Percentiles rank a stretch among this genome's conserved stretches.
phyloP scores from a whole-genome alignment of 1,284 basidiomycete species.

The Limonomyces culmigenus region DNA sequence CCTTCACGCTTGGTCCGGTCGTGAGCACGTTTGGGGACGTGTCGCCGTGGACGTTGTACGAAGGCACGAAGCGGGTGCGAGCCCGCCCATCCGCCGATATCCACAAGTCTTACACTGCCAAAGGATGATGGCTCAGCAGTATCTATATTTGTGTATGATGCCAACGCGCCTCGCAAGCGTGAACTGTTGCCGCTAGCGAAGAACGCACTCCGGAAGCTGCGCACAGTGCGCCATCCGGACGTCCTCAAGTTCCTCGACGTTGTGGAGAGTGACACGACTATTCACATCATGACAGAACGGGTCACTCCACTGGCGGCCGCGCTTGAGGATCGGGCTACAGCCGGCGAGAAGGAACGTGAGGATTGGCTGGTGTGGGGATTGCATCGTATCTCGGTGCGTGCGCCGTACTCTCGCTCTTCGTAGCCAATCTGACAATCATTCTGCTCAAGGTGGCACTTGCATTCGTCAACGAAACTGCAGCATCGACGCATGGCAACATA shows the following conservation, averaged over 20 bases:
- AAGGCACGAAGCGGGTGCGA: constrained; percentile 73
- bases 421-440: constrained; percentile 6
- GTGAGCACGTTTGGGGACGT: constrained; percentile 47
- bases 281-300: constrained; percentile 92
- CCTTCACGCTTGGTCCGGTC: constrained; percentile 74
- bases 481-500: constrained; percentile 82
- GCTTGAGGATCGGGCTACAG: constrained; percentile 46
- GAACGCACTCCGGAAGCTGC: constrained; percentile 83
- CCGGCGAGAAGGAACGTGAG: constrained; percentile 46
- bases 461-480: constrained; percentile 79
- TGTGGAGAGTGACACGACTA: constrained; percentile 72
- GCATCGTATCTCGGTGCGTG: constrained; percentile 74
- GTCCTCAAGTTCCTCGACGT: constrained; percentile 91
- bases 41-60: constrained; percentile 76
- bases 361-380: constrained; percentile 94
- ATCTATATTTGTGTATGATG: constrained; percentile 84
- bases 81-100: constrained; percentile 3
- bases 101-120: not conserved
- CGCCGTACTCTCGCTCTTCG: constrained; percentile 1
- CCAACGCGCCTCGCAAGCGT: constrained; percentile 38
- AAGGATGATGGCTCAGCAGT: constrained; percentile 79
- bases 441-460: constrained; percentile 64
- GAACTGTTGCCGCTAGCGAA: constrained; percentile 64
- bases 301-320: constrained; percentile 64
- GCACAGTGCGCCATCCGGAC: constrained; percentile 88